A percentile compares a stretch with the other conserved stretches of the same genome.
Conservation (phyloP, 805 yeast species). For the Sporopachydermia lactativora region DNA sequence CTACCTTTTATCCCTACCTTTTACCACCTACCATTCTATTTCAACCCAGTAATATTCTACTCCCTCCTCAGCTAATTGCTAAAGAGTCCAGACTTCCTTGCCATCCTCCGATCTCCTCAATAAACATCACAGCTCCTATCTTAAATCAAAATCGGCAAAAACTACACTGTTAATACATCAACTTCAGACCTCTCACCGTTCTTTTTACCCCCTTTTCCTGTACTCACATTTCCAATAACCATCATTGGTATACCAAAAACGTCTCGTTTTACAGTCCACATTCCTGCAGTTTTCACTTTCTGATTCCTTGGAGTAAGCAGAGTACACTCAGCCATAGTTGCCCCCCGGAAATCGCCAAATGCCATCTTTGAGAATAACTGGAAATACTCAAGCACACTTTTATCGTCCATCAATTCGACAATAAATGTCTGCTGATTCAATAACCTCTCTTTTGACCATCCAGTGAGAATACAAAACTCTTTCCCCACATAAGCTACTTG, state of each 20-base stretch:
- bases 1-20: too few species aligned
- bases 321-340: slow-evolving; percentile 79
- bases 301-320: slow-evolving; percentile 44
- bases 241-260: slow-evolving; percentile 96
- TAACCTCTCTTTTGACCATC: slow-evolving; percentile 69
- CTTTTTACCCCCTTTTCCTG: neutral
- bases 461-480: slow-evolving; percentile 81
- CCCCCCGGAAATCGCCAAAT: slow-evolving; percentile 81
- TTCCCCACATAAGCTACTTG: slow-evolving; percentile 93
- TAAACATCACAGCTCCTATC: too few species aligned
- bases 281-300: slow-evolving; percentile 58
- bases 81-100: too few species aligned
- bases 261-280: slow-evolving; percentile 89
- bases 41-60: too few species aligned
- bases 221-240: slow-evolving; percentile 61
- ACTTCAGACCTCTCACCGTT: neutral
- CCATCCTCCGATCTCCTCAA: too few species aligned
- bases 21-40: too few species aligned
- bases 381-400: slow-evolving; percentile 77
- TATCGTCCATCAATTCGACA: slow-evolving; percentile 77
- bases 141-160: neutral
- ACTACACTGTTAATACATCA: neutral
- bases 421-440: slow-evolving; percentile 57
- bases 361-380: slow-evolving; percentile 74
- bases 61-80: too few species aligned